These are phyloP conservation scores for Penicillium sp. DNA, from an alignment of 2,329 filamentous ascomycete genomes.

Conservation along the genomic window DNA sequence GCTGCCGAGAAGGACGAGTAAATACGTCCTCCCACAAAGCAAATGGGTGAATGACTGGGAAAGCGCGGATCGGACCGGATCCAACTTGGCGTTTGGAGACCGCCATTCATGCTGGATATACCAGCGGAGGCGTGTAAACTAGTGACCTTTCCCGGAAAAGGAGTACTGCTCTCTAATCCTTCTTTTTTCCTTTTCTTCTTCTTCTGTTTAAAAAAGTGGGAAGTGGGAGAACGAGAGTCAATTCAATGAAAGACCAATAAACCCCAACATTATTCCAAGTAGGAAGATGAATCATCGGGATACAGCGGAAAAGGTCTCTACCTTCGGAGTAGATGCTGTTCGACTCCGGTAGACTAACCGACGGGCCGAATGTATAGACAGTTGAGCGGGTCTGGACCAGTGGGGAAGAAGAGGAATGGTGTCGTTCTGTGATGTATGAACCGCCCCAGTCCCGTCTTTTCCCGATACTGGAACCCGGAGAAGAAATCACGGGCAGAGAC, in stretches of 20 bases:
- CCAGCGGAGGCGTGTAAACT: not conserved
- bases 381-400: not conserved
- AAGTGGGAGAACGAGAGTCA: not conserved
- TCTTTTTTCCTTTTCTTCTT: not conserved
- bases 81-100: not conserved
- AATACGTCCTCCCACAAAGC: slow-evolving; percentile 13
- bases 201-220: not conserved
- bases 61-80: not conserved
- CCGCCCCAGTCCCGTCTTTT: slow-evolving; percentile 32
- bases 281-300: not conserved
- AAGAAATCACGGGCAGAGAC: slow-evolving; percentile 15
- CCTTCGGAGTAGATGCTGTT: not conserved
- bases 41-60: not conserved
- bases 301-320: not conserved
- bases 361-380: not conserved
- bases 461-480: slow-evolving; percentile 26
- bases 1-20: slow-evolving; percentile 50
- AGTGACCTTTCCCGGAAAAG: not conserved
- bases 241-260: not conserved
- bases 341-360: not conserved
- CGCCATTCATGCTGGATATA: not conserved
- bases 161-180: not conserved
- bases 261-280: not conserved
- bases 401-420: not conserved
- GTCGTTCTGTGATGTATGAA: not conserved